phyloP scores from a whole-genome alignment of 257 asterid species.

The Solanum acaule region DNA sequence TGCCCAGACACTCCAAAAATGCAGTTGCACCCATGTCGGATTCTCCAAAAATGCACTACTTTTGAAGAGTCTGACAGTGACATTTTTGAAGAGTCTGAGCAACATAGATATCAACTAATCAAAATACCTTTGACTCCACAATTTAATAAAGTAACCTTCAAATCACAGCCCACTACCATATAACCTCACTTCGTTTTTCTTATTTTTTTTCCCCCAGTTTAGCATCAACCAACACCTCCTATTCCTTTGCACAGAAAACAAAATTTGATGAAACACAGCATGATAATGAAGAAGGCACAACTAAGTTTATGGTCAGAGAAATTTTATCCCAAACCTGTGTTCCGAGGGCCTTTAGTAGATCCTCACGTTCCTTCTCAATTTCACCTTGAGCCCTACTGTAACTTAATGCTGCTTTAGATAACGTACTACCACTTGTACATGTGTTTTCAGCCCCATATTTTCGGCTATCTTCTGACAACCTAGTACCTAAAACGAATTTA shows the following conservation, averaged over 20 bases:
- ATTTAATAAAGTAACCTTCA: neutral
- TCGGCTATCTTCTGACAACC: conserved; percentile 41
- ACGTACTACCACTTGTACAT: conserved; percentile 30
- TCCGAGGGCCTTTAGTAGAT: conserved; percentile 31
- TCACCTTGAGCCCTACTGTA: conserved; percentile 31
- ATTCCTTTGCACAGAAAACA: neutral
- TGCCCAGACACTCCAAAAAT: neutral
- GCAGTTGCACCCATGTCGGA: neutral
- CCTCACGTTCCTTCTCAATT: conserved; percentile 35
- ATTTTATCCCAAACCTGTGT: conserved; percentile 31
- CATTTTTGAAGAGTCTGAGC: neutral
- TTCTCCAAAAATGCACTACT: neutral
- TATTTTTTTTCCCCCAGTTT: neutral
- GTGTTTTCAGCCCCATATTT: conserved; percentile 47
- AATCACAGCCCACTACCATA: neutral
- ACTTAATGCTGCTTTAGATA: conserved; percentile 34
- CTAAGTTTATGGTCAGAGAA: neutral
- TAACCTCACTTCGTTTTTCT: neutral
- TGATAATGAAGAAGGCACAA: neutral
- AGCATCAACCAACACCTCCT: neutral
- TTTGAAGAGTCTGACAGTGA: neutral
- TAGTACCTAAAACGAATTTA: conserved; percentile 27
- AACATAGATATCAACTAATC: neutral
- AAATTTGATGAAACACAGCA: neutral
- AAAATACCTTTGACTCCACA: neutral